Evolutionary conservation across 1,284 basidiomycete species (phyloP), one percentile per base, ranked within the genome.

Genomic region (Pisolithus thermaeus): DNA sequence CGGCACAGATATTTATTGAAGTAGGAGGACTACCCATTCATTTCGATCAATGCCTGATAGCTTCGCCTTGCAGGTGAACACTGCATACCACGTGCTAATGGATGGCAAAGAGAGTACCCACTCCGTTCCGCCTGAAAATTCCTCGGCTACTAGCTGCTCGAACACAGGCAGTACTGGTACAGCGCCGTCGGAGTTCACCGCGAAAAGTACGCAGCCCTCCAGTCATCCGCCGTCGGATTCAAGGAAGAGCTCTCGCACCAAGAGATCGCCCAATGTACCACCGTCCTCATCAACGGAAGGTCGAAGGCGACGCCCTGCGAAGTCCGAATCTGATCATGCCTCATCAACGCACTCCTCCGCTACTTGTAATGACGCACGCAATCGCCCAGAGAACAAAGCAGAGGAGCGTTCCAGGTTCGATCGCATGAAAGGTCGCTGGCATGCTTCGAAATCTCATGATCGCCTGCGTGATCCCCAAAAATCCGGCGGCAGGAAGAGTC

Each of bases 91-190:
- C 14, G 80, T 84, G 11, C 75, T 81, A 53, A 79, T 81, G 61
- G 87, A 87, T 70, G 90, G 90, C 69, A 86, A 89, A 65, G 85
- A 90, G 69, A 79, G 81, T 25, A 63, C 67, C 63, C 60, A 53
- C 47, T 56, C 58, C 27, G 54, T 60, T 38, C 59, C 65, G 40
- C 44, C 57, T 44, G 64, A 69, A 38, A 51, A 62, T 27, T 56
- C 67, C 7, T 61, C 62, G 28, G 50, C 64, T 51, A 54, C 64
- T 47, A 55, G 56, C 22, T 23, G 35, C 4, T 35, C 30, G 30
- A 46, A 46, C 30, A 25, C 23, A 30, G 42, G 22, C 43, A 57
- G 57, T 48, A 47, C 47, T 50, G 57, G 58, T 12, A 41, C 63
- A 54, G 47, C 57, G 57, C 58, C 22, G 57, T 64, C 57, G 35